phyloP scores from a whole-genome alignment of 2,329 filamentous ascomycete species.

The Diaporthe vaccinii region DNA sequence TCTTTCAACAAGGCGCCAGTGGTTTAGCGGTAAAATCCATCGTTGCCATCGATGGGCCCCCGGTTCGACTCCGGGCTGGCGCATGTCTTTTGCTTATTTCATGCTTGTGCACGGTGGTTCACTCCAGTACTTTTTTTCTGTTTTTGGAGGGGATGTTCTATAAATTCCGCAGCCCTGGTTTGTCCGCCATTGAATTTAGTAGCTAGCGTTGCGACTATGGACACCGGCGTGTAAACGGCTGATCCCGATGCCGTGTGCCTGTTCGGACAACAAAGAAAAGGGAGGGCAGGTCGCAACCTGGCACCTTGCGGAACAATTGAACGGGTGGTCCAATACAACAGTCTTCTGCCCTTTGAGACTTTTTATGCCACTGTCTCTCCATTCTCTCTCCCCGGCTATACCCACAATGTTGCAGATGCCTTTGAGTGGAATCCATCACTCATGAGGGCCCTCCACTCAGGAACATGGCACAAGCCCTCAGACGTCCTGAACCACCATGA shows the following conservation, averaged over 20 bases:
- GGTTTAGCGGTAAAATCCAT: slow-evolving; percentile 65
- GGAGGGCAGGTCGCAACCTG: neutral
- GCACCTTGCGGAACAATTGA: neutral
- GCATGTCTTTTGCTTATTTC: neutral
- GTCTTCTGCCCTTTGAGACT: neutral
- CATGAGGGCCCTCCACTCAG: neutral
- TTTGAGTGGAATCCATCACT: neutral
- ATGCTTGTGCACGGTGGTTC: rapidly evolving
- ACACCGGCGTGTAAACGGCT: neutral
- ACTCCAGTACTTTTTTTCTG: neutral
- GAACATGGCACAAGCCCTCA: neutral
- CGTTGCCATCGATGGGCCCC: slow-evolving; percentile 64
- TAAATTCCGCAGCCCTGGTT: neutral
- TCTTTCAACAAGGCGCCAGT: too few relatives aligned
- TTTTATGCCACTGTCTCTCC: neutral
- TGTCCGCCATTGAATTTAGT: neutral
- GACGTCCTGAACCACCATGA: neutral
- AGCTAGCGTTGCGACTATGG: neutral
- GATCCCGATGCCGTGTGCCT: neutral
- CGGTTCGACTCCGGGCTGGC: slow-evolving; percentile 56
- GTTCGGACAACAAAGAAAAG: neutral
- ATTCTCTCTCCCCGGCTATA: neutral
- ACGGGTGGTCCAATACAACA: neutral
- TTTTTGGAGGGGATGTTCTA: neutral
- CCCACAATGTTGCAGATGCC: neutral